Evolutionary conservation across 225 moss, liverwort and hornwort species (phyloP), one percentile per base, ranked within the genome.

Genomic region (Bryoerythrophyllum caledonicum): DNA sequence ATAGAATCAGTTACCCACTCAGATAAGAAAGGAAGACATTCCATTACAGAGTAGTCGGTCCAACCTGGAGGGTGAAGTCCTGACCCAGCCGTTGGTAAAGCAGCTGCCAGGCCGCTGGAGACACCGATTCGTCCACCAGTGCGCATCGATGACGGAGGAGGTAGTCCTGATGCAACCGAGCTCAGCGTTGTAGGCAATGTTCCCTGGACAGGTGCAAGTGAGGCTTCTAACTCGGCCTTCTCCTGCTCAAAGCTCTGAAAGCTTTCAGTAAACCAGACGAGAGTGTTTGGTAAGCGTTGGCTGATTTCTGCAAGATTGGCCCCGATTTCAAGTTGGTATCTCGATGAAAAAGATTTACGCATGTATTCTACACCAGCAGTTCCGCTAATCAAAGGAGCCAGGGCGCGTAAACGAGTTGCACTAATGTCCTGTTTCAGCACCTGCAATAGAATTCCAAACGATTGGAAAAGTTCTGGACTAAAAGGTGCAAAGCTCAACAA

Each of bases 371-470:
- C 84, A 34, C 95, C 95, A 26, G 90, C 90, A 25, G 88, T 85
- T 63, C 99, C 99, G 57, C 83, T 95, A 2, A 99, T 90, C n/a
- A 95, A 76, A 65, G 94, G 94, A 38, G 84, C 90, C 60, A 99
- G 82, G 34, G 91, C 93, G 15, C 87, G 90, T 67, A 99, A 89
- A 19, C 95, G 93, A 3, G 91, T 83, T 23, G 89, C 86, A 74
- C 84, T 95, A 11, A 99, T 95, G 76, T 99, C 99, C 76, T 93
- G 90, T 87, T 95, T 99, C 57, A 99, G 68, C 61, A 91, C 91
- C 93, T 93, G 89, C 67, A 75, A 65, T 49, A 49, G 16, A 46
- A 0, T 1, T 49, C 6, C 19, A 49, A 49, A 1, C 19, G 5
- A 5, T 48, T 48, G 48, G 48, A 44, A 3, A 44, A 15, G 44